These are phyloP conservation scores for Acacia confusa DNA, from an alignment of 306 rosid species.

Conservation along the genomic window DNA sequence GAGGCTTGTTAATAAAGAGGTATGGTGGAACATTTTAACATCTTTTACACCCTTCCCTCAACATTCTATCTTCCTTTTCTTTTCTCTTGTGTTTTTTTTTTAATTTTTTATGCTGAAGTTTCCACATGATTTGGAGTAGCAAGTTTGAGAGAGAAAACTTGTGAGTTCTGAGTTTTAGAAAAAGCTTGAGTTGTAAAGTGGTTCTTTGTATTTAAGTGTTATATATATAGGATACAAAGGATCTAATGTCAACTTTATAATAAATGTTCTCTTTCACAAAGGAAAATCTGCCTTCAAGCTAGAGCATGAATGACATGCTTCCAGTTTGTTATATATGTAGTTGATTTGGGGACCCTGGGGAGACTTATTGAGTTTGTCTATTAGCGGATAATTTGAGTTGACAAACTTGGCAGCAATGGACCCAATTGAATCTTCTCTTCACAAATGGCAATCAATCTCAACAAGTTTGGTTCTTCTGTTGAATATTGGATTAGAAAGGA, in stretches of 20 bases:
- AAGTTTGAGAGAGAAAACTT: background rate
- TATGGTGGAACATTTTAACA: constrained; percentile 35
- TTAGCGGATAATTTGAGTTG: background rate
- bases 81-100: too few species aligned
- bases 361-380: background rate
- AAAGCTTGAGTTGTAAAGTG: background rate
- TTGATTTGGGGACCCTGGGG: background rate
- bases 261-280: background rate
- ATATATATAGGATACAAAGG: background rate
- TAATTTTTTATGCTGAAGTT: constrained; percentile 11
- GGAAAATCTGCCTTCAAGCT: background rate
- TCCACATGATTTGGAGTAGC: constrained; percentile 15
- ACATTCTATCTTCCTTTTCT: background rate
- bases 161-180: background rate
- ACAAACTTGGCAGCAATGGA: background rate
- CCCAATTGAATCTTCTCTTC: background rate
- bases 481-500: background rate
- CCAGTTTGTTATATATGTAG: background rate
- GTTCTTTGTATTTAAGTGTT: background rate
- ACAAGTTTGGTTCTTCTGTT: background rate
- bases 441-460: background rate
- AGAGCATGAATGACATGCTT: background rate
- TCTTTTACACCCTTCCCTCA: constrained; percentile 20
- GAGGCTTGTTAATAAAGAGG: constrained; percentile 92
- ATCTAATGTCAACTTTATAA: too few species aligned